These are phyloP conservation scores for Candida namnaoensis DNA, from an alignment of 805 yeast genomes.

Conservation along the genomic window DNA sequence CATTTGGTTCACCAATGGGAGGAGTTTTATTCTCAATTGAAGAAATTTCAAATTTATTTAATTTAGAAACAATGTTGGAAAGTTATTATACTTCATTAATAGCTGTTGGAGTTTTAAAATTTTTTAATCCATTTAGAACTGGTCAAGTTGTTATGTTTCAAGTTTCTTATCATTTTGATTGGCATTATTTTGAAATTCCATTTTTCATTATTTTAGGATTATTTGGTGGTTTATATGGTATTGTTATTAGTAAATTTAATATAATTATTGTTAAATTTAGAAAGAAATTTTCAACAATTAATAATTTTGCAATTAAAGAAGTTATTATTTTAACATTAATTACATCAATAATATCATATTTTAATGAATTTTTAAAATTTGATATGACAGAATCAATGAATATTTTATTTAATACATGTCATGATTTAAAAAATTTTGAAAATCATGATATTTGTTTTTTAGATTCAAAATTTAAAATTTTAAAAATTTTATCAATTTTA, in stretches of 20 bases:
- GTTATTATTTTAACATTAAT: slow-evolving; percentile 56
- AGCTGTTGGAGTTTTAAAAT: slow-evolving; percentile 74
- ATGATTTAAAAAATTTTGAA: slow-evolving; percentile 22
- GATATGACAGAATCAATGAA: slow-evolving; percentile 98
- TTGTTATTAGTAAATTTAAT: slow-evolving; percentile 65
- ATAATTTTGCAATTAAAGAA: slow-evolving; percentile 53
- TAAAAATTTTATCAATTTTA: slow-evolving; percentile 41
- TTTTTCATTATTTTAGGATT: slow-evolving; percentile 71
- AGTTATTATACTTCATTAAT: slow-evolving; percentile 85
- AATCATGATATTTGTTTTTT: slow-evolving; percentile 32
- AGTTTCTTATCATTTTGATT: slow-evolving; percentile 76
- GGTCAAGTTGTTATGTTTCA: slow-evolving; percentile 93
- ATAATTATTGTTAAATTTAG: slow-evolving; percentile 71
- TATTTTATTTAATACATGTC: slow-evolving; percentile 76
- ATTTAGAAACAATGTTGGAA: slow-evolving; percentile 78
- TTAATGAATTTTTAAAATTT: slow-evolving; percentile 67
- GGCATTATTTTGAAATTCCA: slow-evolving; percentile 85
- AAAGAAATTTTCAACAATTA: slow-evolving; percentile 44
- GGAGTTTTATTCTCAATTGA: slow-evolving; percentile 93
- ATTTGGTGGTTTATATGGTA: slow-evolving; percentile 90
- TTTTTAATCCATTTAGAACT: slow-evolving; percentile 84
- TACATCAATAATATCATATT: slow-evolving; percentile 74
- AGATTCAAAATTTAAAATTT: slow-evolving; percentile 20
- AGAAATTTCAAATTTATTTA: slow-evolving; percentile 73
- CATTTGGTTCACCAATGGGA: slow-evolving; percentile 94